These are phyloP conservation scores for Pontederia paniculata DNA, from an alignment of 176 grass and related monocot species.

Conservation along the genomic window DNA sequence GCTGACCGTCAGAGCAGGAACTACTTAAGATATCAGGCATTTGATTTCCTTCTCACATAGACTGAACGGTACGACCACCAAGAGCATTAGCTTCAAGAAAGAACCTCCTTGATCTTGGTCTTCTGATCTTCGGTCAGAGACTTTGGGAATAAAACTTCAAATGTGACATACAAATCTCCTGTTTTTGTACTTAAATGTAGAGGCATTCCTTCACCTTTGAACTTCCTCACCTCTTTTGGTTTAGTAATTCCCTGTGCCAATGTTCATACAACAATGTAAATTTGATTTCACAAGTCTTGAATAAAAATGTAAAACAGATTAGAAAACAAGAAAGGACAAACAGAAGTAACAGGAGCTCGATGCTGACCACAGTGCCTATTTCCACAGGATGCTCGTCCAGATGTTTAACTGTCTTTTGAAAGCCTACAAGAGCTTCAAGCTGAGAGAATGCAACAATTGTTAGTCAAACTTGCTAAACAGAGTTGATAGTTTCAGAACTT, in stretches of 20 bases:
- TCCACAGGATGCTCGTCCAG: slow-evolving; percentile 76
- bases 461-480: not conserved
- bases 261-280: too few relatives aligned
- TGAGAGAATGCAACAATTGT: slow-evolving; percentile 19
- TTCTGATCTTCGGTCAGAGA: slow-evolving; percentile 70
- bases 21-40: too few relatives aligned
- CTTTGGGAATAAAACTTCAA: slow-evolving; percentile 81
- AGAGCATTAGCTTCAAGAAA: slow-evolving; percentile 28
- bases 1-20: too few relatives aligned
- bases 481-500: too few relatives aligned
- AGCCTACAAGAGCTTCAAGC: slow-evolving; percentile 94
- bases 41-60: too few relatives aligned
- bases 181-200: slow-evolving; percentile 86
- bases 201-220: slow-evolving; percentile 95
- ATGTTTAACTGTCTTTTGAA: slow-evolving; percentile 84
- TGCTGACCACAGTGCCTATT: slow-evolving; percentile 67
- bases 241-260: slow-evolving; percentile 65
- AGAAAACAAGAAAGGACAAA: not conserved
- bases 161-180: slow-evolving; percentile 68
- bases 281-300: too few relatives aligned
- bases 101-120: slow-evolving; percentile 64
- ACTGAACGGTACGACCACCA: not conserved
- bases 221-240: slow-evolving; percentile 80
- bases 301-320: not conserved
- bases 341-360: not conserved